A percentile compares a stretch with the other conserved stretches of the same genome.
Evolutionary conservation across 2,329 filamentous ascomycete species (phyloP).

Genomic region (Lachnellula arida): DNA sequence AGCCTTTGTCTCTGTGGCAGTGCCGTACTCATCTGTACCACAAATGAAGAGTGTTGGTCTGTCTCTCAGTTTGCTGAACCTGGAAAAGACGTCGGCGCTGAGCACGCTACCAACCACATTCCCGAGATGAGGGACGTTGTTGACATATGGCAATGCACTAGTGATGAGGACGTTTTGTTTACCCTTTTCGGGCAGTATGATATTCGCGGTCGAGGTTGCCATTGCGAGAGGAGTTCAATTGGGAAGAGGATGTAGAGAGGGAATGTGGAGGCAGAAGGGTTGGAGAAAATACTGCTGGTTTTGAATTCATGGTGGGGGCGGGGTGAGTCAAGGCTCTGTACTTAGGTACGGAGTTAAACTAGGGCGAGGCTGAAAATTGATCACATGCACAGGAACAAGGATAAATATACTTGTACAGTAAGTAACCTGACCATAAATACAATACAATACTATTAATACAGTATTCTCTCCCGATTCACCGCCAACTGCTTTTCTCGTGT

Average conservation of each 20-base stretch:
- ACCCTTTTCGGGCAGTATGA: conserved; percentile 61
- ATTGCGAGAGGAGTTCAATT: conserved; percentile 1
- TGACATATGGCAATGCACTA: conserved; percentile 83
- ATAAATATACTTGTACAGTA: too few relatives aligned
- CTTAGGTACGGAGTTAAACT: too few relatives aligned
- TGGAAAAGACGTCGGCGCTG: conserved; percentile 80
- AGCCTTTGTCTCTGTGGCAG: conserved; percentile 92
- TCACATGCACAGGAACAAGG: neutral
- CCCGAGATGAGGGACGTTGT: conserved; percentile 76
- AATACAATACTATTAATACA: too few relatives aligned
- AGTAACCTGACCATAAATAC: too few relatives aligned
- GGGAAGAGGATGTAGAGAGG: neutral
- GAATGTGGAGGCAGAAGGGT: neutral
- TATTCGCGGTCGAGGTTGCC: conserved; percentile 25
- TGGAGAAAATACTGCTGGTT: conserved; percentile 4
- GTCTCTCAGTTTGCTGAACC: conserved; percentile 75
- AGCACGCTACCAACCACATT: conserved; percentile 86
- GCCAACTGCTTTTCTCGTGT: neutral
- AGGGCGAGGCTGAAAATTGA: neutral
- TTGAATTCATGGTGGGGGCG: neutral
- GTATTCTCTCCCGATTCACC: neutral
- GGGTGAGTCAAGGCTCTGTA: neutral
- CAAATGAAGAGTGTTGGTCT: conserved; percentile 80
- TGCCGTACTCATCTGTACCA: conserved; percentile 92
- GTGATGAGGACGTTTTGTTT: conserved; percentile 89